Percentiles rank a stretch among this genome's conserved stretches.
Conservation (phyloP, 805 yeast species). For the Sugiyamaella marilandica region DNA sequence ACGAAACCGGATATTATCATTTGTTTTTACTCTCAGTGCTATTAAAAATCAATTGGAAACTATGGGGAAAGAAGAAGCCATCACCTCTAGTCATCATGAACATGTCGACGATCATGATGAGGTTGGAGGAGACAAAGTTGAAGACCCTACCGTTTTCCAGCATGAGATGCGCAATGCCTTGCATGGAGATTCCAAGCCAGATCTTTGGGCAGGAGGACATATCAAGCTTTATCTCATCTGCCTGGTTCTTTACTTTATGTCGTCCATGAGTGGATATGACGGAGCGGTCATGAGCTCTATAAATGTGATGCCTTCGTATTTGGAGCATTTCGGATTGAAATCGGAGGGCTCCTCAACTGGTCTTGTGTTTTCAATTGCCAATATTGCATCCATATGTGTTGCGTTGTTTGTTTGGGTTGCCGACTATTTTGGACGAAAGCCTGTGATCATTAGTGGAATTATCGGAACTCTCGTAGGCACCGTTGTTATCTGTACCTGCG, state of each 20-base stretch:
- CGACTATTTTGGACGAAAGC: conserved; percentile 11
- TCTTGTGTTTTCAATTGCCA: conserved; percentile 12
- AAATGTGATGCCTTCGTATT: conserved; percentile 13
- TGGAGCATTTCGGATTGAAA: conserved; percentile 11
- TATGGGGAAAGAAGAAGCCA: no score
- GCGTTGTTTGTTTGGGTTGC: conserved; percentile 9
- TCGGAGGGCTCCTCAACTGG: conserved; percentile 12
- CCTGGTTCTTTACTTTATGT: conserved; percentile 6
- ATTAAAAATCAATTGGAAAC: no score
- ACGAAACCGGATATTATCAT: no score
- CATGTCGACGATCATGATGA: no score
- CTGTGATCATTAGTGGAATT: conserved; percentile 10
- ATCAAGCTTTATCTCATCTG: conserved; percentile 13
- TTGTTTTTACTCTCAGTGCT: no score
- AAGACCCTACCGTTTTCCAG: no score
- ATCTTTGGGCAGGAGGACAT: conserved; percentile 11
- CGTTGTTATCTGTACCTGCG: conserved; percentile 5
- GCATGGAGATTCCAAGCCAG: conserved; percentile 4
- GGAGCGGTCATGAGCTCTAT: conserved; percentile 17
- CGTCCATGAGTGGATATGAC: conserved; percentile 12
- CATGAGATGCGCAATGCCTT: no score
- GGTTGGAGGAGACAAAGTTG: no score
- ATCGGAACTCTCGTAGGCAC: conserved; percentile 8
- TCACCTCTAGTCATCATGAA: no score
- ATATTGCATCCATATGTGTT: conserved; percentile 12